Evolutionary conservation across 78 protist genomes (phyloP).

Genomic region (Dictyostelium intermedium): DNA sequence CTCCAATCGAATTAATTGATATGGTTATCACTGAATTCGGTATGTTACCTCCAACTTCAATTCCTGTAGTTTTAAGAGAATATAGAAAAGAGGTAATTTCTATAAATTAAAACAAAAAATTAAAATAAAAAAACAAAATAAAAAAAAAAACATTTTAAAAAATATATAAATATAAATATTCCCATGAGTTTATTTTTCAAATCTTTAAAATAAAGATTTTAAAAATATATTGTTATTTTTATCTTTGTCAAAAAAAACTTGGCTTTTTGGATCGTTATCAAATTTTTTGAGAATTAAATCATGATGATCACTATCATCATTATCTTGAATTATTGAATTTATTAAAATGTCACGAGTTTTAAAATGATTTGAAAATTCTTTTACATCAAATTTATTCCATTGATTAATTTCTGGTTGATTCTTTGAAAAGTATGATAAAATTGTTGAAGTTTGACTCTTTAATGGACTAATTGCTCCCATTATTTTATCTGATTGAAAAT

Average conservation of each 20-base stretch:
- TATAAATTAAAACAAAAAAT: neutral
- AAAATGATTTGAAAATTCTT: neutral
- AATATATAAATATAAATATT: too few relatives aligned
- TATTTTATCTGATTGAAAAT: too few relatives aligned
- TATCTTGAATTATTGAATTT: neutral
- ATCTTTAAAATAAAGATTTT: too few relatives aligned
- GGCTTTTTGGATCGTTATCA: neutral
- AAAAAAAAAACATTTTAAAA: neutral
- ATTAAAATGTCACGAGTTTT: neutral
- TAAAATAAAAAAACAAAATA: neutral
- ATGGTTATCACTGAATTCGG: constrained; percentile 97
- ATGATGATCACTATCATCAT: neutral
- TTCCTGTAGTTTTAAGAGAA: constrained; percentile 97
- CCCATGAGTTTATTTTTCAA: too few relatives aligned
- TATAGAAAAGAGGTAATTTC: constrained; percentile 60
- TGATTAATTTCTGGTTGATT: neutral
- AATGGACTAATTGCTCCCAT: neutral
- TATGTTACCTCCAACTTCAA: constrained; percentile 95
- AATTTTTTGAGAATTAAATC: neutral
- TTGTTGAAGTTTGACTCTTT: neutral
- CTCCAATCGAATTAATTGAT: constrained; percentile 94
- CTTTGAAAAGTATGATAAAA: too few relatives aligned
- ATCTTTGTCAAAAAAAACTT: neutral
- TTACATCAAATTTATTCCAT: neutral
- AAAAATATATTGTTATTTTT: too few relatives aligned